Base-by-base conservation (phyloP, 2,329 filamentous ascomycete species). In the Ophiocordyceps camponoti-rufipedis region DNA sequence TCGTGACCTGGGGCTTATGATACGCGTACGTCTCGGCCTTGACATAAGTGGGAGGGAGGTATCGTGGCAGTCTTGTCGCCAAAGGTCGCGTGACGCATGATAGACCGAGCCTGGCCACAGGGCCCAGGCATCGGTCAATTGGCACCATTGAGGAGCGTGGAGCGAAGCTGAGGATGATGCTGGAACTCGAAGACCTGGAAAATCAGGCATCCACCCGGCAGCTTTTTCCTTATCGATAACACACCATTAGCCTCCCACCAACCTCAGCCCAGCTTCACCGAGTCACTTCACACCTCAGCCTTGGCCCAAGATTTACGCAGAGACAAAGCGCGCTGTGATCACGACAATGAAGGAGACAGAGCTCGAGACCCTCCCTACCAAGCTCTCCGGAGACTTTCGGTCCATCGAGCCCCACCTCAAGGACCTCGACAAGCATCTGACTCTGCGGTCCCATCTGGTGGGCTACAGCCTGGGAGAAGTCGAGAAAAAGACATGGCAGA, bases 351-450 rank as follows among this genome's bases (percentile, higher is more conserved):
- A 76, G 64, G 58, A 63, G 52, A 69, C 73, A 54, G 72, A 76
- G 60, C 65, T 78, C 52, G 62, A 68, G 49, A 61, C 67, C 46
- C 61, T 78, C 44, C 64, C 70, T 48, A 62, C 62, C 55, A 66
- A 67, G 53, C 65, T 78, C 48, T 62, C 65, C 48, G 70, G 69
- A 38, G 85, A 94, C 63, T 91, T 93, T 67, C 93, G 91, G 66
- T 70, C 80, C 48, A 78, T 88, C 52, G 85, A 91, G 58, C 74
- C 77, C 28, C 71, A 79, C 48, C 74, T 94, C 46, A 70, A 74
- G 54, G 78, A 83, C 53, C 78, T 95, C 50, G 86, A 95, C 62
- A 84, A 85, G 61, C 83, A 94, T 67, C 74, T 96, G 49, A 85
- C 80, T 4, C 77, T 95, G 31, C 81, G 89, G 55, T 85, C 85